Evolutionary conservation across 2,329 filamentous ascomycete species (phyloP).

Genomic region (Tolypocladium pustulatum): DNA sequence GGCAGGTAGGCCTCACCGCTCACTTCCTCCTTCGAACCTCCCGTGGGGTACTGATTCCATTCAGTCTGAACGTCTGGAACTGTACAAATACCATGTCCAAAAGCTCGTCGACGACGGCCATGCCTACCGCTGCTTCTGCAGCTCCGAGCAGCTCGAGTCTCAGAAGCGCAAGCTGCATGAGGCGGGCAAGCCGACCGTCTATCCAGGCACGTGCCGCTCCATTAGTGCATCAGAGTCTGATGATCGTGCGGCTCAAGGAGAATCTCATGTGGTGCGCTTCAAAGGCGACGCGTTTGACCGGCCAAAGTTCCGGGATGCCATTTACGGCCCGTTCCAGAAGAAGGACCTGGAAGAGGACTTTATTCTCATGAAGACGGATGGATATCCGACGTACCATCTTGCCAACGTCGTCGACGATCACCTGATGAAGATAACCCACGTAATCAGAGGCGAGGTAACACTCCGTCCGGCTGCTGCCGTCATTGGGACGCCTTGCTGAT

Average conservation of each 20-base stretch:
- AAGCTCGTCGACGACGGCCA: conserved; percentile 58
- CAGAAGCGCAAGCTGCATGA: conserved; percentile 54
- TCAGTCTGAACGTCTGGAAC: conserved; percentile 65
- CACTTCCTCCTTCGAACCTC: background rate
- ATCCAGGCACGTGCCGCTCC: conserved; percentile 58
- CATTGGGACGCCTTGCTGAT: background rate
- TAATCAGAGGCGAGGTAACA: conserved; percentile 72
- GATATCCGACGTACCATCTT: conserved; percentile 90
- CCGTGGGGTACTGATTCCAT: background rate
- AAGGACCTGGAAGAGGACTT: conserved; percentile 61
- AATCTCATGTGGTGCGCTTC: conserved; percentile 69
- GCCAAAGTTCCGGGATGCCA: conserved; percentile 61
- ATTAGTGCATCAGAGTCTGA: conserved; percentile 59
- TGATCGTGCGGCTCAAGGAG: conserved; percentile 55
- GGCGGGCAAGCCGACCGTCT: conserved; percentile 30
- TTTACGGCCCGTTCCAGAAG: conserved; percentile 61
- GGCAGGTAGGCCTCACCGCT: conserved; percentile 47
- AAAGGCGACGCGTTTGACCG: conserved; percentile 45
- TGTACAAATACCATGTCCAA: conserved; percentile 64
- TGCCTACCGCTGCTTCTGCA: conserved; percentile 93
- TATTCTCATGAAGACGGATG: conserved; percentile 83
- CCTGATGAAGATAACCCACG: conserved; percentile 89
- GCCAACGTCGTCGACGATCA: conserved; percentile 97
- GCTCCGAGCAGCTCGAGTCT: conserved; percentile 55
- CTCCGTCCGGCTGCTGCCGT: background rate